A percentile compares a stretch with the other conserved stretches of the same genome.
phyloP scores from a whole-genome alignment of 2,329 filamentous ascomycete genomes.

The Sporothrix euskadiensis region DNA sequence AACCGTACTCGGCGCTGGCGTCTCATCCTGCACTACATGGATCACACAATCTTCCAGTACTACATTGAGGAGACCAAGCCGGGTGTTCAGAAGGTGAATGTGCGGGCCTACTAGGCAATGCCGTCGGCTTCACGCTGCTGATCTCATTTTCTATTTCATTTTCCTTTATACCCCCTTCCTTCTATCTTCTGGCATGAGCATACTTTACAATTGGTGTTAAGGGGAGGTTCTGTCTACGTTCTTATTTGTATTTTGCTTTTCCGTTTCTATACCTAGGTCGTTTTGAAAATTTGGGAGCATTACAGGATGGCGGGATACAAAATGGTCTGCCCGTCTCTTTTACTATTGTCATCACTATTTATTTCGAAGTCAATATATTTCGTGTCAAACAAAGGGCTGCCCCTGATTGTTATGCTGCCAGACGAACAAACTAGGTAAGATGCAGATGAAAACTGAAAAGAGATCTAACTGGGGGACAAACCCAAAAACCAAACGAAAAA shows the following conservation, averaged over 20 bases:
- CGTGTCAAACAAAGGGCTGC: neutral
- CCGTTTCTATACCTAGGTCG: neutral
- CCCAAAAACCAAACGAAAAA: too few species aligned
- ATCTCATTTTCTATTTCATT: neutral
- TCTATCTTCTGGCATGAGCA: neutral
- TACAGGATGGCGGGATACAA: neutral
- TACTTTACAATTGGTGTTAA: neutral
- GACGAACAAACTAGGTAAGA: neutral
- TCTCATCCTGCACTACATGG: constrained; percentile 69
- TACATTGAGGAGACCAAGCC: constrained; percentile 50
- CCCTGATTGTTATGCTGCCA: too few species aligned
- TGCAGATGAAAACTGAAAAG: neutral
- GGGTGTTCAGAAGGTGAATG: neutral
- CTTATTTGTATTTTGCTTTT: neutral
- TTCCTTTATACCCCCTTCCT: neutral
- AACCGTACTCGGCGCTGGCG: constrained; percentile 56
- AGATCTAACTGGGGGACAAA: neutral
- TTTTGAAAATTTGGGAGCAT: constrained; percentile 12
- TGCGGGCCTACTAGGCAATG: neutral
- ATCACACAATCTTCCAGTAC: constrained; percentile 70
- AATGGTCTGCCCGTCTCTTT: neutral
- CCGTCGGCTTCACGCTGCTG: neutral
- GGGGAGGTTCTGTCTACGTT: neutral
- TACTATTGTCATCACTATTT: neutral
- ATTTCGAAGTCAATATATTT: neutral